Evolutionary conservation across 768 basidiomycete species (phyloP), one percentile per base, ranked within the genome.

Genomic region (Lyophyllum semitale): DNA sequence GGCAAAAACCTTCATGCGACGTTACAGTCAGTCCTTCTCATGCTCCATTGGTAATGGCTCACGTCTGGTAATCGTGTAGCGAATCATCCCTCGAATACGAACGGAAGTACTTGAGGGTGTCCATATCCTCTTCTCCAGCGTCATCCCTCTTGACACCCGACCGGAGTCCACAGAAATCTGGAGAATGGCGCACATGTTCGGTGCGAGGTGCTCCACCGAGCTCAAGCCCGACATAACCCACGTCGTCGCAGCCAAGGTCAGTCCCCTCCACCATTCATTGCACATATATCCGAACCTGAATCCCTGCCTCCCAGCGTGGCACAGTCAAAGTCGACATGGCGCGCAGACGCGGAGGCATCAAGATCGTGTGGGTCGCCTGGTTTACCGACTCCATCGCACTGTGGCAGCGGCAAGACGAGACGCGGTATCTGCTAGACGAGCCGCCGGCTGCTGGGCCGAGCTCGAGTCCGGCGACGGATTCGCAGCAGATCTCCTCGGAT

Each of bases 311-410:
- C 48, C 57, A 95, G 92, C 84, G 84, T 57, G 91, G 92, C 30
- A 98, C 96, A 0, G 88, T 89, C 60, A 99, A 99, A 73, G 94
- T 96, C 0, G 88, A 94, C 66, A 76, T 80, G 51, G 94, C 95
- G 0, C 82, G 88, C 38, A 83, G 83, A 65, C 82, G 84, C n/a
- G 85, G 87, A 6, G 83, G 83, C 22, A 84, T 91, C 66, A 86
- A 88, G 67, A 85, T 98, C 57, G 93, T 98, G 18, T 91, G 91
- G 85, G 71, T 90, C 8, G 77, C 82, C 8, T 99, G 96, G 96
- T 89, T 98, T 65, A 86, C 83, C 29, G 91, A 95, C 68, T 93
- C 89, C 11, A 75, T 95, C 53, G 88, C 91, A n/a, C 75, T 87
- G n/a, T 98, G 96, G 94, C 73, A 73, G 50, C 84, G 84, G 52